These are phyloP conservation scores for Xylaria acuta DNA, from an alignment of 495 filamentous ascomycete species.

Conservation along the genomic window DNA sequence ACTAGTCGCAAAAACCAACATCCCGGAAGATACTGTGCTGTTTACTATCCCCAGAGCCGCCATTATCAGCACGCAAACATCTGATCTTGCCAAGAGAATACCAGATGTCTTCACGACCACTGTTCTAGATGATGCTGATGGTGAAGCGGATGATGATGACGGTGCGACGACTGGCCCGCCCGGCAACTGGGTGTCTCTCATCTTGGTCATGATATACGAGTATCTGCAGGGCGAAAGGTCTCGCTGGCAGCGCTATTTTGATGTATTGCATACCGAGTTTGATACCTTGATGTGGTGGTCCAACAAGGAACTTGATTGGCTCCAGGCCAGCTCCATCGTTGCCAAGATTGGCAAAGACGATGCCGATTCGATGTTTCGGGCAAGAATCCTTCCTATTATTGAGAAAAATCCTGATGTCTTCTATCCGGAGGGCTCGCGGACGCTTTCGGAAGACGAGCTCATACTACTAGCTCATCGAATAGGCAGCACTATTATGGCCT, in stretches of 20 bases:
- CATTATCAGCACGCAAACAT: slow-evolving; percentile 53
- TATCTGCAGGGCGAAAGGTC: slow-evolving; percentile 66
- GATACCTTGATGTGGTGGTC: slow-evolving; percentile 95
- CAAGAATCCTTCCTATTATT: slow-evolving; percentile 66
- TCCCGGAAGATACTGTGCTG: slow-evolving; percentile 50
- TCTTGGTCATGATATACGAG: slow-evolving; percentile 83
- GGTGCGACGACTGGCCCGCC: slow-evolving; percentile 37
- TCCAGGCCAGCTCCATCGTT: slow-evolving; percentile 79
- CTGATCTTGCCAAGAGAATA: slow-evolving; percentile 43
- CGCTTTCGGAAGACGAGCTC: slow-evolving; percentile 55
- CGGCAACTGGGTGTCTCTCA: slow-evolving; percentile 62
- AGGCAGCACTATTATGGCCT: slow-evolving; percentile 90
- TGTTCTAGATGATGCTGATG: slow-evolving; percentile 35
- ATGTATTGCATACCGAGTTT: slow-evolving; percentile 78
- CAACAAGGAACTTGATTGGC: slow-evolving; percentile 67
- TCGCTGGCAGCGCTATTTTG: slow-evolving; percentile 79
- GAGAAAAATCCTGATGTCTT: slow-evolving; percentile 51
- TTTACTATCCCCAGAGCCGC: slow-evolving; percentile 55
- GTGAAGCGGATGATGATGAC: slow-evolving; percentile 41
- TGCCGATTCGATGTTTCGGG: slow-evolving; percentile 71
- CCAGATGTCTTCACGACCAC: slow-evolving; percentile 48
- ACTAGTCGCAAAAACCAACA: slow-evolving; percentile 52
- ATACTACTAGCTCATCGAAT: slow-evolving; percentile 73
- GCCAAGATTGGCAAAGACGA: slow-evolving; percentile 77
- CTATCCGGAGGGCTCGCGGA: slow-evolving; percentile 54